phyloP scores from a whole-genome alignment of 2,329 filamentous ascomycete species.

The Conoideocrella luteorostrata region DNA sequence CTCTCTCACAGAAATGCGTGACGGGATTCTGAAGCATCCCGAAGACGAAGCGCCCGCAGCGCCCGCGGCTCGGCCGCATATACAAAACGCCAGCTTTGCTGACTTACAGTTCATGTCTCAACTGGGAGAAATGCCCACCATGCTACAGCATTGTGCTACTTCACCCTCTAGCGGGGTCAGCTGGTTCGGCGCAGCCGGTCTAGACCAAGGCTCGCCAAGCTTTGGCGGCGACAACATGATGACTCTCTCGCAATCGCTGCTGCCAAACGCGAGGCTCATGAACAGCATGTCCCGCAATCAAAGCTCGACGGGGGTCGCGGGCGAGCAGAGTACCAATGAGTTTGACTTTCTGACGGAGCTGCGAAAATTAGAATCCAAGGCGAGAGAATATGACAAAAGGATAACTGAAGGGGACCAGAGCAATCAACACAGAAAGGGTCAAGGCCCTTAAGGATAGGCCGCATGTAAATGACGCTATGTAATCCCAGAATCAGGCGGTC shows the following conservation, averaged over 20 bases:
- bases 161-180: slow-evolving; percentile 10
- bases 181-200: not conserved
- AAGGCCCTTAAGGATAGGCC: not conserved
- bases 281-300: not conserved
- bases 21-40: not conserved
- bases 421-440: not conserved
- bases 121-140: slow-evolving; percentile 7
- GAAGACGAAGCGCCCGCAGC: not conserved
- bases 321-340: not conserved
- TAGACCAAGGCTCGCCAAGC: not conserved
- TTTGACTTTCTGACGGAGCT: slow-evolving; percentile 11
- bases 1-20: slow-evolving; percentile 14
- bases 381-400: slow-evolving; percentile 4
- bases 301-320: not conserved
- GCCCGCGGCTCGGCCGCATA: not conserved
- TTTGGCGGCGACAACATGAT: slow-evolving; percentile 1
- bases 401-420: not conserved
- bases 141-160: slow-evolving; percentile 8
- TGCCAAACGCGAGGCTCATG: not conserved
- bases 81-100: not conserved
- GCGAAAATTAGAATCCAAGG: slow-evolving; percentile 9
- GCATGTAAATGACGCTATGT: not conserved
- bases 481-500: too few relatives aligned
- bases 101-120: not conserved
- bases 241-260: not conserved